Evolutionary conservation across 2,329 filamentous ascomycete species (phyloP).

Genomic region (Fusarium sp.): DNA sequence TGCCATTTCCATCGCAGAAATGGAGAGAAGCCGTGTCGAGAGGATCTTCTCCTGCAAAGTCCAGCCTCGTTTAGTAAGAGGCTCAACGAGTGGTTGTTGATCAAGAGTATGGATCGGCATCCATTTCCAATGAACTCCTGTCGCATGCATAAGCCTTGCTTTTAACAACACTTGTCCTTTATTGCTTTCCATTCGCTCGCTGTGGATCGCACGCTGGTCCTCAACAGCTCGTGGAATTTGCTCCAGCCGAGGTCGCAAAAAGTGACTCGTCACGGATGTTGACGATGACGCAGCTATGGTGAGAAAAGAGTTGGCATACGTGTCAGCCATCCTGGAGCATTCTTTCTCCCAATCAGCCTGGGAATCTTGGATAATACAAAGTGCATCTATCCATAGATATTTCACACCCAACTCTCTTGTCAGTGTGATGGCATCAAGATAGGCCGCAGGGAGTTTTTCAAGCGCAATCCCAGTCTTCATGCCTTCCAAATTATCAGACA

Average conservation of each 20-base stretch:
- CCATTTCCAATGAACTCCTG: conserved; percentile 36
- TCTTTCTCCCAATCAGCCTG: conserved; percentile 33
- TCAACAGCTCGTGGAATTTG: not conserved
- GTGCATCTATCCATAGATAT: conserved; percentile 35
- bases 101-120: not conserved
- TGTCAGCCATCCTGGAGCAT: conserved; percentile 25
- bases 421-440: conserved; percentile 11
- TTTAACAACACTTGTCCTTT: conserved; percentile 3
- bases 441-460: conserved; percentile 16
- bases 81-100: conserved; percentile 18
- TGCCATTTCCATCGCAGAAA: conserved; percentile 28
- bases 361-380: conserved; percentile 35
- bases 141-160: conserved; percentile 17
- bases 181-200: not conserved
- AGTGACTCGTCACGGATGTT: conserved; percentile 14
- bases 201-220: not conserved
- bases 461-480: conserved; percentile 17
- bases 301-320: conserved; percentile 27
- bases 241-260: conserved; percentile 9
- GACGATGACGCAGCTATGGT: conserved; percentile 35
- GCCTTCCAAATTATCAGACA: not conserved
- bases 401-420: conserved; percentile 7
- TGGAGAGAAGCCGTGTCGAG: conserved; percentile 23
- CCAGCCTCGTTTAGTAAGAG: conserved; percentile 28
- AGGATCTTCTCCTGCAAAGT: conserved; percentile 35